Base-by-base conservation (phyloP, 2,329 filamentous ascomycete species). In the Cercospora beticola region DNA sequence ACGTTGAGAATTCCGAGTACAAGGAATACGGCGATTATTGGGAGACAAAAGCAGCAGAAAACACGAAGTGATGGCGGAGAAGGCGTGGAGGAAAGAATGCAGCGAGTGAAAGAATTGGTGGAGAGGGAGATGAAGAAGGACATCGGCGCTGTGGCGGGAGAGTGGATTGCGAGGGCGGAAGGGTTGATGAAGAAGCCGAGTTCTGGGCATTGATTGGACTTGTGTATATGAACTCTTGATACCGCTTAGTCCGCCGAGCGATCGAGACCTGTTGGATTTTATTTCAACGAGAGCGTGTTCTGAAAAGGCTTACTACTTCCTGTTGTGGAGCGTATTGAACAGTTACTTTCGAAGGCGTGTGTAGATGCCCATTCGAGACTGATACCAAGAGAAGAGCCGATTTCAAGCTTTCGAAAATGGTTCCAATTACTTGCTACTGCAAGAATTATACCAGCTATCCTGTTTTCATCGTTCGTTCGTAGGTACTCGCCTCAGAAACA, bases 1-100 rank as follows among this genome's bases (percentile, higher is more conserved):
- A 89, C 95, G 83, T 80, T 99, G 74, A 86, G 94, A 57, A 98
- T 99, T 70, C 95, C 95, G 0, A 96, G 92, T 78, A 97, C 94
- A 46, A 85, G 95, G 70, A 98, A 98, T 79, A 88, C 90, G 18
- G 92, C 90, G 0, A 83, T 99, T 31, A 78, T 98, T 49, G 94
- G 94, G 4, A 86, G 92, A 33, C 80, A 76, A 18, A 18, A 36
- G 31, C 49, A 30, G 21, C 46, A 7, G 26, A 7, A 2, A 33
- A 18, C 9, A 23, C 21, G 16, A 46, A 6, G 4, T 26, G 9
- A 40, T n/a, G 40, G 46, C 9, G 65, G 18, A 18, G 36, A 31
- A 40, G 28, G 21, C 8, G 57, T 65, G 30, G 30, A 36, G 16
- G 28, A 10, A 30, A 59, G 18, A 36, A 12, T 59, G 28, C 56